These are phyloP conservation scores for Calonectria naviculata DNA, from an alignment of 2,329 filamentous ascomycete genomes.

Conservation along the genomic window DNA sequence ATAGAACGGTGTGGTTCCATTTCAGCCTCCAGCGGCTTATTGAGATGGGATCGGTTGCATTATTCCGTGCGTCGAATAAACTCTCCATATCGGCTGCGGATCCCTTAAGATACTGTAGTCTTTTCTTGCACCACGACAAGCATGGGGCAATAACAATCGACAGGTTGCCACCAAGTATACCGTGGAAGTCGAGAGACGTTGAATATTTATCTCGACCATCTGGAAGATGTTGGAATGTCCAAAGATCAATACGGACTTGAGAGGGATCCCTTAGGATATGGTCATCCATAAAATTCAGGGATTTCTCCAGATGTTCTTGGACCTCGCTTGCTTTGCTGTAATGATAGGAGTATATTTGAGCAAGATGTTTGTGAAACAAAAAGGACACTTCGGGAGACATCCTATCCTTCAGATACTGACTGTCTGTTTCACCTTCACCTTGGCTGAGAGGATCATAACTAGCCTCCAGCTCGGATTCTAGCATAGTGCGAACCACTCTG, in stretches of 20 bases:
- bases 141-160: neutral
- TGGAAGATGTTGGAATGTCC: neutral
- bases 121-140: constrained; percentile 3
- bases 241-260: neutral
- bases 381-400: constrained; percentile 1
- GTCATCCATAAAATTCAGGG: neutral
- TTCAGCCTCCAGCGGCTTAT: neutral
- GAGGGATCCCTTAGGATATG: neutral
- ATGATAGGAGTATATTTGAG: neutral
- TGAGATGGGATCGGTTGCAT: neutral
- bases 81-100: no score
- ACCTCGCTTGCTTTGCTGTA: neutral
- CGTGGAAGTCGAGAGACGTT: neutral
- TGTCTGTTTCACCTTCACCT: neutral
- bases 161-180: neutral
- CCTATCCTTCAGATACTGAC: neutral
- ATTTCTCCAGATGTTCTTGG: neutral
- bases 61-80: neutral
- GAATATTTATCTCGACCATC: neutral
- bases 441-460: neutral
- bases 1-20: neutral
- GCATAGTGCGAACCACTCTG: neutral
- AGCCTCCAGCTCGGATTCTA: neutral
- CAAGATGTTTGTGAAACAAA: neutral
- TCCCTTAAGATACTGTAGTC: neutral